A percentile compares a stretch with the other conserved stretches of the same genome.
Conservation (phyloP, 768 basidiomycete genomes). For the Tulasnella sp. region DNA sequence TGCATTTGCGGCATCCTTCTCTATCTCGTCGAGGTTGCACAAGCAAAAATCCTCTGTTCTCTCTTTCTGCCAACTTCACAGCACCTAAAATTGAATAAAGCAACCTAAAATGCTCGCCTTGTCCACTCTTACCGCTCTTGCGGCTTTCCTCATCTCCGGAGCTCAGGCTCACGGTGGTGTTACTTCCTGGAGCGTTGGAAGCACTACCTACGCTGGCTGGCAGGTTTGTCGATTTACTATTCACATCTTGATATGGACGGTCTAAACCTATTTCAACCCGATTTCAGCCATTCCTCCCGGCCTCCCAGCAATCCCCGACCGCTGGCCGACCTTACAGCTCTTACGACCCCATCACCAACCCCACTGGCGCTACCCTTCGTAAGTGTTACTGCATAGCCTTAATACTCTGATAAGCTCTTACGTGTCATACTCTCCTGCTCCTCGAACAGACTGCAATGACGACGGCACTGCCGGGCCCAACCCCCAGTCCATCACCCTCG, state of each 20-base stretch:
- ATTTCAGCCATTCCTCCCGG: not conserved
- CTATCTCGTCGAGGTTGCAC: not conserved
- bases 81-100: not conserved
- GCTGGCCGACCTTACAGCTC: slow-evolving; percentile 7
- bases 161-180: slow-evolving; percentile 14
- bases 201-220: slow-evolving; percentile 12
- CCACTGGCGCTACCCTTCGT: slow-evolving; percentile 10
- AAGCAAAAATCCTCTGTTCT: not conserved
- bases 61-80: no score
- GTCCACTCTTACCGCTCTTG: not conserved
- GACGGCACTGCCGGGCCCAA: slow-evolving; percentile 9
- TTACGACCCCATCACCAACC: slow-evolving; percentile 11
- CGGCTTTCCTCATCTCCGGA: not conserved
- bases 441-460: slow-evolving; percentile 11
- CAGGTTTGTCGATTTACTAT: not conserved
- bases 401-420: not conserved
- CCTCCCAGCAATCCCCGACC: not conserved
- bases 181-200: slow-evolving; percentile 4
- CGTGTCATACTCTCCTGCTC: not conserved
- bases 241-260: not conserved
- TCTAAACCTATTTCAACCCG: not conserved
- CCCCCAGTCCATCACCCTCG: not conserved
- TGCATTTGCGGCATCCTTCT: not conserved
- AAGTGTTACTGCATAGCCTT: not conserved
- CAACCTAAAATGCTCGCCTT: not conserved